These are phyloP conservation scores for Diaporthe batatas DNA, from an alignment of 2,329 filamentous ascomycete genomes.

Conservation along the genomic window DNA sequence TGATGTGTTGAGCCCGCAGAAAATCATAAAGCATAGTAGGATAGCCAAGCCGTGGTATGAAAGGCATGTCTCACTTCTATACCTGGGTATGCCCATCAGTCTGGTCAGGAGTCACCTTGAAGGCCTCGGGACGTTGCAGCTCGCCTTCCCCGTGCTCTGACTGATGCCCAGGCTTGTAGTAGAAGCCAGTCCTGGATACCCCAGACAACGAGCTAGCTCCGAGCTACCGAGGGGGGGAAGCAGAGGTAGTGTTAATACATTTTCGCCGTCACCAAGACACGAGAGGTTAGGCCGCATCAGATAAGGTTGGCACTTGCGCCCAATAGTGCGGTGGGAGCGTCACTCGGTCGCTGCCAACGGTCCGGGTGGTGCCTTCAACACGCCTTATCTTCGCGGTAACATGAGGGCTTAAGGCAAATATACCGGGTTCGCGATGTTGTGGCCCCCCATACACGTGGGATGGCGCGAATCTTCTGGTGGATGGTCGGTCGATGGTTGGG, in stretches of 20 bases:
- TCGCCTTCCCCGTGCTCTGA: not conserved
- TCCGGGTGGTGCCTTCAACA: constrained; percentile 6
- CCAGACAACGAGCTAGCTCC: constrained; percentile 15
- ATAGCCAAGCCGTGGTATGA: not conserved
- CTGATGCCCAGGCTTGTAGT: constrained; percentile 22
- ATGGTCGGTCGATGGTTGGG: not conserved
- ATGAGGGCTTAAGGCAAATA: not conserved
- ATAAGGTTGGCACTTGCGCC: constrained; percentile 32
- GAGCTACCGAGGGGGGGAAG: constrained; percentile 2
- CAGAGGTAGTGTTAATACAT: not conserved
- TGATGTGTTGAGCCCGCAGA: not conserved
- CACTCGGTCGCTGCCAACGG: constrained; percentile 13
- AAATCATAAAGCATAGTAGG: not conserved
- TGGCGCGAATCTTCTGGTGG: constrained; percentile 6
- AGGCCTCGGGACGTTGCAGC: not conserved
- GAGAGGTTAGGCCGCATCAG: constrained; percentile 21
- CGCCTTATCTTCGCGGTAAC: constrained; percentile 9
- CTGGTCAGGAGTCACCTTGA: constrained; percentile 6
- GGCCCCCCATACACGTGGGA: constrained; percentile 22
- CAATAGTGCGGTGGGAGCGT: constrained; percentile 25
- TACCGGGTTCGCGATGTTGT: not conserved
- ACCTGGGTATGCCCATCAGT: not conserved
- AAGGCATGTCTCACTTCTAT: constrained; percentile 12
- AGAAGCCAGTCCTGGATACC: constrained; percentile 12
- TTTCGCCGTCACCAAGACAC: constrained; percentile 6